These are phyloP conservation scores for Rossbeevera mucosa DNA, from an alignment of 768 basidiomycete species.

Conservation along the genomic window DNA sequence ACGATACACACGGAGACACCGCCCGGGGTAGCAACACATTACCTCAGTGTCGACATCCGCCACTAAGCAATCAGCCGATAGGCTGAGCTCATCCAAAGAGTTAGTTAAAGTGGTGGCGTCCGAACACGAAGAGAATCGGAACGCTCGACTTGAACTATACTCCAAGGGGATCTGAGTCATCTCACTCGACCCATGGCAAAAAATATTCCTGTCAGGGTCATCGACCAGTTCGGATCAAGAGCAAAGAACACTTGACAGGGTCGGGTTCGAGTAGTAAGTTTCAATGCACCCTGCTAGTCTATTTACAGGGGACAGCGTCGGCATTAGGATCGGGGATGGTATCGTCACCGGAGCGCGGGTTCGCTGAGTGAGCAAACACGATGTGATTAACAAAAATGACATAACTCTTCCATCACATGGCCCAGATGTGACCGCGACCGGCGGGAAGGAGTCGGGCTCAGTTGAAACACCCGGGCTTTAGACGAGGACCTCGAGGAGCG, in stretches of 20 bases:
- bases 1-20: slow-evolving; percentile 1
- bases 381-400: neutral
- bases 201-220: slow-evolving; percentile 10
- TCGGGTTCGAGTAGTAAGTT: neutral
- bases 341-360: neutral
- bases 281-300: neutral
- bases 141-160: neutral
- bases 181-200: slow-evolving; percentile 4
- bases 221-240: neutral
- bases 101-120: slow-evolving; percentile 22
- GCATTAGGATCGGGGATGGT: neutral
- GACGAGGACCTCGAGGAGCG: neutral
- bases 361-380: no score
- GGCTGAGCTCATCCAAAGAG: slow-evolving; percentile 15
- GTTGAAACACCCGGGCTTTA: slow-evolving; percentile 11
- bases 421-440: slow-evolving; percentile 8
- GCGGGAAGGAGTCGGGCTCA: slow-evolving; percentile 12
- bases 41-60: slow-evolving; percentile 9
- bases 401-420: slow-evolving; percentile 20
- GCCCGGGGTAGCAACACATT: slow-evolving; percentile 1
- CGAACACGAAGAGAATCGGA: slow-evolving; percentile 10
- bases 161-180: neutral
- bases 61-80: slow-evolving; percentile 1
- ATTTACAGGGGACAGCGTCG: neutral
- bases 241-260: neutral